Evolutionary conservation across 2,329 filamentous ascomycete genomes (phyloP), one percentile per base, ranked within the genome.

Genomic region (Calonectria montana): DNA sequence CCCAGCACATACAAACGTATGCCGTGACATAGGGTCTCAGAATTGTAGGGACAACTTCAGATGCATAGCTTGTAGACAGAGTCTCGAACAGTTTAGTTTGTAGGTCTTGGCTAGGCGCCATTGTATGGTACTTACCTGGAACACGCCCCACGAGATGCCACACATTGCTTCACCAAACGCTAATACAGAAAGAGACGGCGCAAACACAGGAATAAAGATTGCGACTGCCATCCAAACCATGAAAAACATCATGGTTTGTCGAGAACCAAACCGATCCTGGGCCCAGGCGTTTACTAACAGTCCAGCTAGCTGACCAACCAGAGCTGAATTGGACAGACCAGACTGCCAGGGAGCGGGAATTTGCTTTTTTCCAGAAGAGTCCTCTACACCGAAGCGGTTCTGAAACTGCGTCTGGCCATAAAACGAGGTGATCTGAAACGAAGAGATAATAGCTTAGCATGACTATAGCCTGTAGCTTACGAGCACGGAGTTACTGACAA

Each of bases 291-390:
- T 87, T 29, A 85, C 72, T 18, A 86, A 74, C 1, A 87, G 80
- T 0, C 87, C 87, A 1, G 86, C 43, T 4, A 89, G 83, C 37
- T 85, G 82, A 1, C 87, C 87, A 4, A 86, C 83, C 4, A 83
- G 76, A 0, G 84, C 81, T 2, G 83, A 86, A 25, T 87, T 87
- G 4, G 82, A 82, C 0, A 88, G 78, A 0, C 82, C 86, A 0
- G 85, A 83, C 72, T 88, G 86, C 87, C 87, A 88, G 4, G 82
- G 76, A 0, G 85, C 82, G 0, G 83, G 79, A 23, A 88, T 81
- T 53, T 84, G 78, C 48, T 86, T 85, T 16, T 78, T 75, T 4
- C 79, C 79, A 23, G 65, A 27, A 21, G 27, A 43, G 27, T 71
- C 69, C 18, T 39, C 70, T 1, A 50, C 47, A 12, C 74, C 74